phyloP scores from a whole-genome alignment of 1,139 yeast species.

The Debaryomycetaceae sp. region DNA sequence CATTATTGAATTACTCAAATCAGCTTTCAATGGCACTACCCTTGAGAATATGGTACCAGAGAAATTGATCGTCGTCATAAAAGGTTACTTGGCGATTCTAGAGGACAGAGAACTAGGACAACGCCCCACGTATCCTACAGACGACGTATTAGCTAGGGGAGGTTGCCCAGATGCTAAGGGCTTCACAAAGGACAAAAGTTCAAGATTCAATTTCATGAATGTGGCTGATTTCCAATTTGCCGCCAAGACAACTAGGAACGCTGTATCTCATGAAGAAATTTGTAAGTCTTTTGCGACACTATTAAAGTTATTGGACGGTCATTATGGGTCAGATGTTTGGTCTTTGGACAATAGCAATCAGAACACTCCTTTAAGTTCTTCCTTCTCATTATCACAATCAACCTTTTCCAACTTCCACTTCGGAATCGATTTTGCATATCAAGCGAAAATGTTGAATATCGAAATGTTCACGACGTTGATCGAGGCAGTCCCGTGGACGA shows the following conservation, averaged over 20 bases:
- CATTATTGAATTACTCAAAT: slow-evolving; percentile 56
- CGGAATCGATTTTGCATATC: slow-evolving; percentile 41
- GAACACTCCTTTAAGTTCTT: slow-evolving; percentile 10
- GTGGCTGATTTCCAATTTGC: slow-evolving; percentile 31
- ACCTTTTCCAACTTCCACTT: slow-evolving; percentile 51
- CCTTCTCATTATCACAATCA: slow-evolving; percentile 18
- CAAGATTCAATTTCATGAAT: slow-evolving; percentile 3
- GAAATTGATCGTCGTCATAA: slow-evolving; percentile 63
- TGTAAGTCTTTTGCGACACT: slow-evolving; percentile 59
- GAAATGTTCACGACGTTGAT: slow-evolving; percentile 70
- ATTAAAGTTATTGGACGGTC: slow-evolving; percentile 56
- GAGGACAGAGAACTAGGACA: slow-evolving; percentile 55
- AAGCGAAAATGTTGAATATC: slow-evolving; percentile 36
- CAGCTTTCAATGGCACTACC: slow-evolving; percentile 50
- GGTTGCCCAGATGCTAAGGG: neutral
- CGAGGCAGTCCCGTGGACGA: slow-evolving; percentile 68
- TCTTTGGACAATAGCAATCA: slow-evolving; percentile 16
- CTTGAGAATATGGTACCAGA: slow-evolving; percentile 70
- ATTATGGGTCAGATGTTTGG: slow-evolving; percentile 49
- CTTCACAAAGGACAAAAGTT: neutral
- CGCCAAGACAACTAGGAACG: slow-evolving; percentile 43
- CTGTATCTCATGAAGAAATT: slow-evolving; percentile 70
- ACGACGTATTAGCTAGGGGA: slow-evolving; percentile 36
- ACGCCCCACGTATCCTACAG: slow-evolving; percentile 75
- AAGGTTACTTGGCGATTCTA: slow-evolving; percentile 67